phyloP scores from a whole-genome alignment of 257 asterid genomes.

The Penstemon davidsonii region DNA sequence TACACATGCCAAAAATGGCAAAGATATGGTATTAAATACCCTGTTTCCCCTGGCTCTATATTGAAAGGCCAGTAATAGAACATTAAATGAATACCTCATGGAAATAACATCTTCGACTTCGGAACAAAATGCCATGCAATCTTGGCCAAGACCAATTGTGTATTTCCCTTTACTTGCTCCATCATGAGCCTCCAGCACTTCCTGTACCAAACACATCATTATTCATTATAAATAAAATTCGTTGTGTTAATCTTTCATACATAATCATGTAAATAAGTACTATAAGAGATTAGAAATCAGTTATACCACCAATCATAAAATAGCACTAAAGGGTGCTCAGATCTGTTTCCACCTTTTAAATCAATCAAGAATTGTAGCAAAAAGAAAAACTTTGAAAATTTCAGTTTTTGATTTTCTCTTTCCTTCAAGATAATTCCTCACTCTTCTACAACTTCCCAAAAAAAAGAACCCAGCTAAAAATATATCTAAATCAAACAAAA shows the following conservation, averaged over 20 bases:
- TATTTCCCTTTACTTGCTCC: constrained; percentile 99
- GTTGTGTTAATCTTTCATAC: too few relatives aligned
- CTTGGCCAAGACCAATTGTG: constrained; percentile 99
- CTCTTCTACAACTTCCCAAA: too few relatives aligned
- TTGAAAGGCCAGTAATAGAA: not conserved
- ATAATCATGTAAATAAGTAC: too few relatives aligned
- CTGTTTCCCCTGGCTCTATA: not conserved
- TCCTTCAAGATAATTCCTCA: not conserved
- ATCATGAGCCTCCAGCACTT: constrained; percentile 23
- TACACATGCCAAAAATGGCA: too few relatives aligned
- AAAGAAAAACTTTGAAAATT: not conserved
- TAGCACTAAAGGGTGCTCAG: constrained; percentile 24
- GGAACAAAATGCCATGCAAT: constrained; percentile 94
- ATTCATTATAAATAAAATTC: too few relatives aligned
- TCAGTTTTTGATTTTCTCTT: not conserved
- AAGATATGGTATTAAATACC: not conserved
- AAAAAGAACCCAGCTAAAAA: not conserved
- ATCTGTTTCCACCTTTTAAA: constrained; percentile 27
- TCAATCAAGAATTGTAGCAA: not conserved
- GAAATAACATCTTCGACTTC: constrained; percentile 99
- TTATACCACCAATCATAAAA: not conserved
- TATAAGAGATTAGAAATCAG: not conserved
- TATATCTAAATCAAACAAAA: not conserved
- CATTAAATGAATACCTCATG: constrained; percentile 64
- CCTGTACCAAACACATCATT: constrained; percentile 7